These are phyloP conservation scores for Coemansia sp. DNA, from an alignment of 192 early-diverging fungal genomes.

Conservation along the genomic window DNA sequence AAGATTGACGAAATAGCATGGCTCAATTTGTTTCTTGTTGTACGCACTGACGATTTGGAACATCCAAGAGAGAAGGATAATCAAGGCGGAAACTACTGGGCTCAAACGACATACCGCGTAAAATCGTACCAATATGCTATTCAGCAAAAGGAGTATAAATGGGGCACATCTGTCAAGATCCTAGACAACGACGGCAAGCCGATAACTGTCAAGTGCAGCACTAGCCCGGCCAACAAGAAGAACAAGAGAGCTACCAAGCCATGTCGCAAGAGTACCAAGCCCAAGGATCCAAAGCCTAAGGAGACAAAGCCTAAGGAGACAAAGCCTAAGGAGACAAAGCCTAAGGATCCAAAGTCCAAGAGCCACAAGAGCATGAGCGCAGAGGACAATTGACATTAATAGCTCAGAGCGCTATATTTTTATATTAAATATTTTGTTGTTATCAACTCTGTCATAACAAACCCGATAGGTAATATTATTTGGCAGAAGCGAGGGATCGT, in stretches of 20 bases:
- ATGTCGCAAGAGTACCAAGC: neutral
- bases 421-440: neutral
- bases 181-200: conserved; percentile 42
- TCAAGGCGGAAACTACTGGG: conserved; percentile 49
- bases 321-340: neutral
- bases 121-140: conserved; percentile 54
- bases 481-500: neutral
- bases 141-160: conserved; percentile 29
- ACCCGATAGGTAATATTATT: neutral
- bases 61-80: conserved; percentile 43
- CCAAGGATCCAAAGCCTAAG: neutral
- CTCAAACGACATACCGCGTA: conserved; percentile 46
- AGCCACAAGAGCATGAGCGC: neutral
- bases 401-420: neutral
- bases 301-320: no score
- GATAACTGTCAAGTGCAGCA: conserved; percentile 10
- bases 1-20: conserved; percentile 51
- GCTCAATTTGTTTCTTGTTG: conserved; percentile 50
- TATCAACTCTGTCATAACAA: neutral
- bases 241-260: neutral
- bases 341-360: neutral
- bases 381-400: neutral
- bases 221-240: neutral
- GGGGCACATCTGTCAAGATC: conserved; percentile 30
- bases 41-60: conserved; percentile 44